Evolutionary conservation across 805 yeast species (phyloP), one percentile per base, ranked within the genome.

Genomic region (Blastobotrys robertii): DNA sequence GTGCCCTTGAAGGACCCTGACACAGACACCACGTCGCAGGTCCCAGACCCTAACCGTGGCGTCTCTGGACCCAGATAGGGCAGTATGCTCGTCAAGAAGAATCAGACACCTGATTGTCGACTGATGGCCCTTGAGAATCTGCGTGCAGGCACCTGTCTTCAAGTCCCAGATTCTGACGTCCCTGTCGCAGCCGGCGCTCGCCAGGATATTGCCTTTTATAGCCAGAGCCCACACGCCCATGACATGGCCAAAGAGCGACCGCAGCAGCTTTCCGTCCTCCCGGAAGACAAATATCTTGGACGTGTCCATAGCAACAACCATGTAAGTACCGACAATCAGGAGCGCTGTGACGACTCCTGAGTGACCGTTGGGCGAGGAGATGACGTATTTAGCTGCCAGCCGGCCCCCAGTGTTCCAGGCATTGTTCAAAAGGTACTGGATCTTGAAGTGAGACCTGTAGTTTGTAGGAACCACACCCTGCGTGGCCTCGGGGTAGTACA

Each of bases 141-240:
- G 73, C 31, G 84, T 76, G 60, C 96, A 86, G 61, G 81, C 84
- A 16, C 95, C 94, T 16, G 90, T 75, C 50, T 77, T 70, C 51
- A 88, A 73, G 63, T 90, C 95, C 98, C 98, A 90, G 51, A 90
- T 87, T 59, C 97, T 76, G 15, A 90, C 95, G 32, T 95, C 88
- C 57, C 96, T 75, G 65, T 90, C 98, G 51, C 97, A 96, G 13
- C 95, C 86, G 31, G 97, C 97, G 30, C 94, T 80, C 14, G 90
- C 95, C 50, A 90, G 74, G 54, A 90, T 81, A 56, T 87, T 77
- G 35, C 95, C 96, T 64, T 81, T 86, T 1, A 95, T 85, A 35
- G 88, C 82, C 47, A 92, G 81, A 28, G 94, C 88, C 97, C 97
- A 90, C 10, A 92, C 95, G 34, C 97, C 98, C 71, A 87, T 95